Base-by-base conservation (phyloP, 208 protist genomes). In the Leishmania guyanensis region DNA sequence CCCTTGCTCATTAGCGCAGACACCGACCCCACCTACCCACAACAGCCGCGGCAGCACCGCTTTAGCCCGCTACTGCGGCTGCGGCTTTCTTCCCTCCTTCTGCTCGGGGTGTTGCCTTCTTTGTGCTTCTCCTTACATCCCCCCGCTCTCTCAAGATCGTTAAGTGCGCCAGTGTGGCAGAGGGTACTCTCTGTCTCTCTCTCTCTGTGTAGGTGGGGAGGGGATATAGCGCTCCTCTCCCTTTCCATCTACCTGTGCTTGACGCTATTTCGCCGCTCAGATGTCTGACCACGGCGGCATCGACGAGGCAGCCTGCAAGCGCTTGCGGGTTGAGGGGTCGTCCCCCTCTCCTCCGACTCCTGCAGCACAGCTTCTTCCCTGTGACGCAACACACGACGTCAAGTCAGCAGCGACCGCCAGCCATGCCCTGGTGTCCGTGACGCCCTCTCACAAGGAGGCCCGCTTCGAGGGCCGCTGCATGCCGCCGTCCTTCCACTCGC, bases 381-480 rank as follows among this genome's bases (percentile, higher is more conserved):
- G 60, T 17, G n/a, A 80, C 43, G 20, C 73, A 29, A n/a, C 79
- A 16, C 36, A n/a, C 16, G 16, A 26, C 33, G 66, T 5, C 12
- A 58, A 68, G 53, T 20, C 58, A 5, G 65, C 72, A 5, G 72
- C 0, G 50, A 8, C 48, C 3, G 51, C 1, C n/a, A 10, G 54
- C n/a, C 33, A n/a, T 14, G 36, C 22, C 36, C 26, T 6, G 73
- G 33, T 12, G 1, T 43, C 73, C 53, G 29, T 36, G 53, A 3
- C 73, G 1, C 16, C 54, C 20, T 36, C 39, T 39, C 73, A 9
- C 0, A 90, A 91, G 65, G 93, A 95, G 82, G 90, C 86, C 3
- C 92, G 93, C 66, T 94, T 96, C 62, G 78, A 84, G 46, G 92
- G 90, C 22, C 94, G 92, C 56, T 82, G 78, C 77, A 93, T 93